Evolutionary conservation across 345 rosid species (phyloP).

Genomic region (Excoecaria cochinchinensis): DNA sequence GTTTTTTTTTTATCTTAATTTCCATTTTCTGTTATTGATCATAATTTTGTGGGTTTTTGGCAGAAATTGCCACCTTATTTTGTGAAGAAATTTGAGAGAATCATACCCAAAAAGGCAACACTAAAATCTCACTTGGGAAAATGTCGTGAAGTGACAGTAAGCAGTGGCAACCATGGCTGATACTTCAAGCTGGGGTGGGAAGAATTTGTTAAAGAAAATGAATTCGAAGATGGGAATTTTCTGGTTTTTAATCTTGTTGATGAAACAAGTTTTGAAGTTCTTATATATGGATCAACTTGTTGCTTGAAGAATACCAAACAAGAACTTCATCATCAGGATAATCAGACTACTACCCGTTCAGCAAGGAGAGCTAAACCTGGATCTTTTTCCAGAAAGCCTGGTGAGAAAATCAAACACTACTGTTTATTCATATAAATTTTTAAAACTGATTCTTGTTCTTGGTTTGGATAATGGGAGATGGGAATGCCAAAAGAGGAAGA

Average conservation of each 20-base stretch:
- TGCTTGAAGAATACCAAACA: too few species aligned
- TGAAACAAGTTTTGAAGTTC: neutral
- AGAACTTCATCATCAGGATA: too few species aligned
- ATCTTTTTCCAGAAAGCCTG: too few species aligned
- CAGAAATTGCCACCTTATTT: slow-evolving; percentile 11
- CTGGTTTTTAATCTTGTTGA: slow-evolving; percentile 7
- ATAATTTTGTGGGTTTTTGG: neutral
- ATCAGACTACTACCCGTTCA: too few species aligned
- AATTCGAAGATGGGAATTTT: neutral
- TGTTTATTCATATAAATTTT: too few species aligned
- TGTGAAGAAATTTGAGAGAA: neutral
- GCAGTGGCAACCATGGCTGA: neutral
- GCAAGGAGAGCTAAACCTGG: too few species aligned
- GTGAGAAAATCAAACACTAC: too few species aligned
- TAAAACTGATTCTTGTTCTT: too few species aligned
- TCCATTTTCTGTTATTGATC: neutral
- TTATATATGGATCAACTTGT: too few species aligned
- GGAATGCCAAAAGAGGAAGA: too few species aligned
- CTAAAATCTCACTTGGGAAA: neutral
- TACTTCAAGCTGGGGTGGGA: slow-evolving; percentile 7
- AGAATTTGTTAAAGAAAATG: neutral
- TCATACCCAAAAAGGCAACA: neutral
- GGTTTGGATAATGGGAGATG: too few species aligned
- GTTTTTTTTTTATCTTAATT: neutral
- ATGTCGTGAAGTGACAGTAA: neutral